phyloP scores from a whole-genome alignment of 1,284 basidiomycete species.

The Rhizoctonia solani region DNA sequence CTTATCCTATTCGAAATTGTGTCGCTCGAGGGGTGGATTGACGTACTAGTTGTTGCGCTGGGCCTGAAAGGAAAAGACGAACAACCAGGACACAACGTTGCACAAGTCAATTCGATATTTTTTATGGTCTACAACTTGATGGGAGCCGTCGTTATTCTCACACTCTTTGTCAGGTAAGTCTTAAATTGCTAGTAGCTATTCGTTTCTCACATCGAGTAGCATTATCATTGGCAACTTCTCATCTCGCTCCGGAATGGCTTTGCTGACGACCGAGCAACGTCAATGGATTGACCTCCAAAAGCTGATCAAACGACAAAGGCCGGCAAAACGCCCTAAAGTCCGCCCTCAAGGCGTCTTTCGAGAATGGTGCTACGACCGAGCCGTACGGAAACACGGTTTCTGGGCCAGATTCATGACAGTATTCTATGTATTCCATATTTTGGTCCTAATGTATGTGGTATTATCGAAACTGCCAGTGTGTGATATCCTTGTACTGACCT shows the following conservation, averaged over 20 bases:
- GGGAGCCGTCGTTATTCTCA: constrained; percentile 88
- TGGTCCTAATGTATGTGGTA: constrained; percentile 75
- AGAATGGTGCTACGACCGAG: constrained; percentile 91
- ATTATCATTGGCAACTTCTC: constrained; percentile 97
- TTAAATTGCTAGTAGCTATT: not conserved
- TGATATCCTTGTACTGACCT: not conserved
- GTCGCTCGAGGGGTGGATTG: constrained; percentile 93
- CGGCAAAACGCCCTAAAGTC: constrained; percentile 76
- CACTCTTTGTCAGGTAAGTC: constrained; percentile 81
- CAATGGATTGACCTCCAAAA: constrained; percentile 96
- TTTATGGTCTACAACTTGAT: constrained; percentile 93
- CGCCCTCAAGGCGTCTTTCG: constrained; percentile 62
- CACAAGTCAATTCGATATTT: constrained; percentile 86
- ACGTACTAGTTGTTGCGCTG: constrained; percentile 85
- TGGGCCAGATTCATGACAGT: constrained; percentile 87
- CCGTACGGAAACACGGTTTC: constrained; percentile 90
- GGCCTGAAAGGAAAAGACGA: constrained; percentile 70
- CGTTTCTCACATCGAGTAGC: constrained; percentile 49
- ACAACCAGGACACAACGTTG: constrained; percentile 73
- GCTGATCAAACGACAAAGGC: constrained; percentile 84
- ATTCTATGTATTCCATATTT: constrained; percentile 83
- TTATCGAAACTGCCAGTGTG: not conserved
- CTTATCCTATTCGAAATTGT: constrained; percentile 97
- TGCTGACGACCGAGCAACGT: constrained; percentile 84
- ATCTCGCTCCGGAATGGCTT: constrained; percentile 80